Base-by-base conservation (phyloP, 2,329 filamentous ascomycete genomes). In the Sclerotinia nivalis region DNA sequence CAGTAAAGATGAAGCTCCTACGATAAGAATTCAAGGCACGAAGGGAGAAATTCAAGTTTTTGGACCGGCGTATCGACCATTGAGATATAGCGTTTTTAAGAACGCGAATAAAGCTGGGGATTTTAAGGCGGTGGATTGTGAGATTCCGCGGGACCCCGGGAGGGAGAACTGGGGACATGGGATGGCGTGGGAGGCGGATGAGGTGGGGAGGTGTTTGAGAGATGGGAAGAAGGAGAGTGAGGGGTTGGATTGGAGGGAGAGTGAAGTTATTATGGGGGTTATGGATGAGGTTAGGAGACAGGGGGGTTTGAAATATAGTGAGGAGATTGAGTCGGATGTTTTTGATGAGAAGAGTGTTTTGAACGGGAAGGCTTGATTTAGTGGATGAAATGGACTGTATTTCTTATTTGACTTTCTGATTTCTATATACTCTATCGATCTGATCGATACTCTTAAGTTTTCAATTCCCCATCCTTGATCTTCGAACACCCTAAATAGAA, bases 121-220 rank as follows among this genome's bases (percentile, higher is more conserved):
- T 54, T 73, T 78, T 2, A 77, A 79, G 64, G 75, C 75, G n/a
- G 75, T 78, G 43, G 69, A 75, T 18, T 74, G 79, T 67, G 75
- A 77, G 18, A 81, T 86, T 70, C 87, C 88, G 40, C 85, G 67
- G 34, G 77, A 79, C 71, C 56, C 67, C 7, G 74, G 75, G 50
- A 73, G 73, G 49, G 73, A 70, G 12, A 71, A 70, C 4, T 77
- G 83, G 74, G 89, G 88, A 0, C 86, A 88, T 69, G 89, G 89
- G 1, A 90, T 91, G 88, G 90, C 87, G 77, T 91, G 87, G 87
- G 89, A 91, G 77, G 89, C 89, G 1, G 89, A 91, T 78, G 89
- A 90, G 80, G 87, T 84, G 66, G 89, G 86, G 20, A 83, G 86
- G 62, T 89, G 88, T 71, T 75, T 91, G 64, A 81, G 86, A 70